Evolutionary conservation across 2,329 filamentous ascomycete genomes (phyloP).

Genomic region (Exophiala sp.): DNA sequence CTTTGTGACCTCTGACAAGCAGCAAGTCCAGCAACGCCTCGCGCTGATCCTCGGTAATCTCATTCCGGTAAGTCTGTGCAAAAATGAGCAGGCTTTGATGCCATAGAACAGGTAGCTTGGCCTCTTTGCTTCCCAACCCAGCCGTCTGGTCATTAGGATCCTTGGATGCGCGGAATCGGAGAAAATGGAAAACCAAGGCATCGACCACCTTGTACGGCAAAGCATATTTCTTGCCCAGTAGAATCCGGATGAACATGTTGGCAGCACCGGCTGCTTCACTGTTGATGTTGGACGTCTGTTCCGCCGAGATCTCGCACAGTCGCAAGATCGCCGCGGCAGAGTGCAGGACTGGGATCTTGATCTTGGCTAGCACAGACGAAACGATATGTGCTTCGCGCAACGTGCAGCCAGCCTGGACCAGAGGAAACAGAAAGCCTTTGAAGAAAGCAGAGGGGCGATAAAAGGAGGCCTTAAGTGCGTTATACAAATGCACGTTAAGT

Average conservation of each 20-base stretch:
- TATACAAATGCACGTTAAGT: constrained; percentile 91
- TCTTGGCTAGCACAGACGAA: constrained; percentile 72
- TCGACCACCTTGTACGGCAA: constrained; percentile 93
- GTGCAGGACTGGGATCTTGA: constrained; percentile 85
- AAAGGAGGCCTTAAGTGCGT: constrained; percentile 81
- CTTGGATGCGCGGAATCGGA: constrained; percentile 68
- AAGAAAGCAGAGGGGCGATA: constrained; percentile 97
- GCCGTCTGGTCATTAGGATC: constrained; percentile 53
- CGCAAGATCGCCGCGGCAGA: constrained; percentile 87
- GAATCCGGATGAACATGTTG: constrained; percentile 88
- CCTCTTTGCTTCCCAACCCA: constrained; percentile 47
- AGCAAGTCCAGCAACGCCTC: constrained; percentile 86
- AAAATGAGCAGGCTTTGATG: constrained; percentile 91
- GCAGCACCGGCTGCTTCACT: constrained; percentile 84
- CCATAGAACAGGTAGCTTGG: constrained; percentile 84
- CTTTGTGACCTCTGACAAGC: constrained; percentile 73
- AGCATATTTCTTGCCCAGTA: constrained; percentile 95
- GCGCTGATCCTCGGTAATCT: constrained; percentile 90
- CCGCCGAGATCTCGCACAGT: constrained; percentile 87
- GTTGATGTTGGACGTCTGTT: constrained; percentile 69
- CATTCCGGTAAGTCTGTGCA: constrained; percentile 88
- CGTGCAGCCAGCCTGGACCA: constrained; percentile 79
- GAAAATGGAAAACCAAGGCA: constrained; percentile 90
- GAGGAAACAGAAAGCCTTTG: constrained; percentile 89
- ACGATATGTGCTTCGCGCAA: constrained; percentile 89